Evolutionary conservation across 345 rosid genomes (phyloP).

Genomic region (Populus tremula): DNA sequence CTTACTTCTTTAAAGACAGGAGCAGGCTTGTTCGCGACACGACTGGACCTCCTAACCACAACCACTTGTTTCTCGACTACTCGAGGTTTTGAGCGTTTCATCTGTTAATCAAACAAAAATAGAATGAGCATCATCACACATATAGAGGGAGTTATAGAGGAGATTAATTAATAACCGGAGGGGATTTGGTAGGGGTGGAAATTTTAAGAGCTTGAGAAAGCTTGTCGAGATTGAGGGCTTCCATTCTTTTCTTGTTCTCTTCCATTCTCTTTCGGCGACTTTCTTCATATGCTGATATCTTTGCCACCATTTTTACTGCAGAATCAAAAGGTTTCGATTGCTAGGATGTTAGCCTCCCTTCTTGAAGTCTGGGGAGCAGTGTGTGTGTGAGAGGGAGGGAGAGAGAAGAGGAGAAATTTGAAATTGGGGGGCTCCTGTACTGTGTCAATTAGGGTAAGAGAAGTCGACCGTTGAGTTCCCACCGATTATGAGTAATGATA

Average conservation of each 20-base stretch:
- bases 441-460: too few species aligned
- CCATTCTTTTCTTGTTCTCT: slow-evolving; percentile 25
- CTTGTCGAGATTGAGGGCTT: slow-evolving; percentile 21
- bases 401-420: too few species aligned
- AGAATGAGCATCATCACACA: background rate
- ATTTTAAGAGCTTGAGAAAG: slow-evolving; percentile 20
- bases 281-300: slow-evolving; percentile 10
- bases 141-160: background rate
- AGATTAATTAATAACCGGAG: slow-evolving; percentile 11
- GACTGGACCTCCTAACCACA: slow-evolving; percentile 21
- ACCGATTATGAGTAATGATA: too few species aligned
- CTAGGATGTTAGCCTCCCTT: too few species aligned
- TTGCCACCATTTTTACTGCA: background rate
- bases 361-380: too few species aligned
- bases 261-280: slow-evolving; percentile 13
- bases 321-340: too few species aligned
- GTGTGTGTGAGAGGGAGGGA: too few species aligned
- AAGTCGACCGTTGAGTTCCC: too few species aligned
- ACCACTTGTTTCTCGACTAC: slow-evolving; percentile 8
- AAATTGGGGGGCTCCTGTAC: too few species aligned
- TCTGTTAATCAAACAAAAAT: background rate
- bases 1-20: slow-evolving; percentile 12
- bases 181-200: slow-evolving; percentile 14
- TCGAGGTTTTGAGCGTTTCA: background rate
- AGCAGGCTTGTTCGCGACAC: slow-evolving; percentile 16